Conservation (phyloP, 2,329 filamentous ascomycete genomes). For the Gremmenia infestans region DNA sequence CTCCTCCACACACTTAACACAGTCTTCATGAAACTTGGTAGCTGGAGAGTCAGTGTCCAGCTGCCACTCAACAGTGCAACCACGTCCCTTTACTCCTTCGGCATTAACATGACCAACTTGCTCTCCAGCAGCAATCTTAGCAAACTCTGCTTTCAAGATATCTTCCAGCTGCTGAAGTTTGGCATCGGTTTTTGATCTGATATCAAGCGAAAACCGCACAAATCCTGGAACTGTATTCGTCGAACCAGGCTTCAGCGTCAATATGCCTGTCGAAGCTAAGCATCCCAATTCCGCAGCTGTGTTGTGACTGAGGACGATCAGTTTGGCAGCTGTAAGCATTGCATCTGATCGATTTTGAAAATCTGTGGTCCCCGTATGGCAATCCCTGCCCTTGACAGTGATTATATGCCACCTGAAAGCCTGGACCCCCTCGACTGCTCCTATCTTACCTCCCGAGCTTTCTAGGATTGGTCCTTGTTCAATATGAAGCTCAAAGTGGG, state of each 20-base stretch:
- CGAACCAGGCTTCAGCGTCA: constrained; percentile 60
- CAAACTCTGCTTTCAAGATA: constrained; percentile 53
- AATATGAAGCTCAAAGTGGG: constrained; percentile 81
- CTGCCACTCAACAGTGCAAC: constrained; percentile 51
- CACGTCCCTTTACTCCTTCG: constrained; percentile 41
- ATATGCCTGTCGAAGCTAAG: constrained; percentile 62
- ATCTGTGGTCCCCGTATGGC: constrained; percentile 71
- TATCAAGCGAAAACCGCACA: constrained; percentile 64
- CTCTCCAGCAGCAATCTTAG: constrained; percentile 52
- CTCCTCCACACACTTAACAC: constrained; percentile 58
- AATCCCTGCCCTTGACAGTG: constrained; percentile 60
- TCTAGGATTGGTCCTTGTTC: constrained; percentile 78
- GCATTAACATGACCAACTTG: constrained; percentile 43
- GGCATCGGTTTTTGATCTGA: constrained; percentile 54
- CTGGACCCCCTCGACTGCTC: constrained; percentile 68
- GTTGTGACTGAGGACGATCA: constrained; percentile 62
- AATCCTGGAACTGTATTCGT: constrained; percentile 69
- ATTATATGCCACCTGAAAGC: constrained; percentile 71
- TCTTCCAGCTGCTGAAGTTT: constrained; percentile 54
- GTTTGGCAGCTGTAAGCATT: constrained; percentile 58
- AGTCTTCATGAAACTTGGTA: constrained; percentile 61
- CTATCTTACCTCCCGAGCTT: constrained; percentile 55
- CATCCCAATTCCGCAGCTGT: constrained; percentile 55
- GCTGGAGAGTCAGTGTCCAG: constrained; percentile 59
- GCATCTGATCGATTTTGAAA: constrained; percentile 63